Percentiles rank a stretch among this genome's conserved stretches.
Conservation (phyloP, 2,329 filamentous ascomycete genomes). For the Macrophomina tecta region DNA sequence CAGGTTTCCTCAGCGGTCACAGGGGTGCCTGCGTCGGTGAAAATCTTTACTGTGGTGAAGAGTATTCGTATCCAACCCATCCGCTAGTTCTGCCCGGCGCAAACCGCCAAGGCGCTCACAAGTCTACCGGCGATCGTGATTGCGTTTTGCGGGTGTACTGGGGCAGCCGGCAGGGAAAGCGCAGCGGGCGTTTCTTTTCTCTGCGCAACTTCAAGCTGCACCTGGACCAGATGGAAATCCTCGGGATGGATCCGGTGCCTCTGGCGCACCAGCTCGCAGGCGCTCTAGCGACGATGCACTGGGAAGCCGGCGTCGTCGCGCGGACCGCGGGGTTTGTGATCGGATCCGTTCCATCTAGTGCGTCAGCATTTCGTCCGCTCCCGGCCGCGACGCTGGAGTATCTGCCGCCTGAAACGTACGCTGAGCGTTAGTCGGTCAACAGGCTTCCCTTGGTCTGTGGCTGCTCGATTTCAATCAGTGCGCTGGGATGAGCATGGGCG, state of each 20-base stretch:
- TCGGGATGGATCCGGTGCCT: slow-evolving; percentile 35
- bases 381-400: background rate
- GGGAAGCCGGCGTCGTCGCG: slow-evolving; percentile 55
- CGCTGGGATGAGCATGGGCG: slow-evolving; percentile 53
- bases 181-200: slow-evolving; percentile 42
- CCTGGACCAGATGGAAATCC: slow-evolving; percentile 56
- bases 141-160: slow-evolving; percentile 60
- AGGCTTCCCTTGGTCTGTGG: slow-evolving; percentile 34
- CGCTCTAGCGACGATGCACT: slow-evolving; percentile 59
- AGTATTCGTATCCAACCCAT: background rate
- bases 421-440: background rate
- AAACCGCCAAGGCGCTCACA: background rate
- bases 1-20: background rate
- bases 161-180: slow-evolving; percentile 43
- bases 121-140: slow-evolving; percentile 39
- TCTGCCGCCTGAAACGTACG: background rate
- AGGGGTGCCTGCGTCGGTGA: background rate
- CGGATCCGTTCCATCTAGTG: slow-evolving; percentile 31
- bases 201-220: slow-evolving; percentile 59
- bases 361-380: background rate
- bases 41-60: background rate
- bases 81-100: background rate
- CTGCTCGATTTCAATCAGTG: slow-evolving; percentile 66
- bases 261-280: slow-evolving; percentile 55
- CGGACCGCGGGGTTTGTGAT: slow-evolving; percentile 65